phyloP scores from a whole-genome alignment of 345 rosid genomes.

The Salix koriyanagi region DNA sequence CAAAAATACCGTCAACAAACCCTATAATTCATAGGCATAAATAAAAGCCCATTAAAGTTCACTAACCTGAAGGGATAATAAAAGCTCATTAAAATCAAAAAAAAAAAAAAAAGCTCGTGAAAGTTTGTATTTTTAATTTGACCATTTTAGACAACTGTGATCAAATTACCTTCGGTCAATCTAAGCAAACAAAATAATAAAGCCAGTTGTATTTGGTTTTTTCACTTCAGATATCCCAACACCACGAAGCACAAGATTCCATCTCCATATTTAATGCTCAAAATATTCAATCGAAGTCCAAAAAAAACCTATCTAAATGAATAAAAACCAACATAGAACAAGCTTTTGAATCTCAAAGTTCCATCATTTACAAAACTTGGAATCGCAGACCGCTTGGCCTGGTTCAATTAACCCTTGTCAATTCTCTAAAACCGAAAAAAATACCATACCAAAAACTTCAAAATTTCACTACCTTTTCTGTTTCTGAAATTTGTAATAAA shows the following conservation, averaged over 20 bases:
- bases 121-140: background rate
- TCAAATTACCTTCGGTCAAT: background rate
- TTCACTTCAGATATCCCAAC: background rate
- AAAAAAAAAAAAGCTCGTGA: background rate
- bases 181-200: background rate
- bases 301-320: background rate
- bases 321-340: background rate
- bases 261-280: background rate
- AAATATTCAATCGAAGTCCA: background rate
- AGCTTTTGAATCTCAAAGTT: background rate
- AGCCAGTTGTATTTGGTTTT: background rate
- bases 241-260: background rate
- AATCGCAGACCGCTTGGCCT: background rate
- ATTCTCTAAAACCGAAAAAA: background rate
- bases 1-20: background rate
- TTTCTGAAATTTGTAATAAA: background rate
- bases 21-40: background rate
- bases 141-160: background rate
- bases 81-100: background rate
- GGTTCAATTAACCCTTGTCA: background rate
- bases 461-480: background rate
- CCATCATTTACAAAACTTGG: background rate
- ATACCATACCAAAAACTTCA: background rate
- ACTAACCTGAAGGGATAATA: background rate
- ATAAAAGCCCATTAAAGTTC: constrained; percentile 20